Conservation (phyloP, 371 early-diverging fungal species). For the Mortierella sp. region DNA sequence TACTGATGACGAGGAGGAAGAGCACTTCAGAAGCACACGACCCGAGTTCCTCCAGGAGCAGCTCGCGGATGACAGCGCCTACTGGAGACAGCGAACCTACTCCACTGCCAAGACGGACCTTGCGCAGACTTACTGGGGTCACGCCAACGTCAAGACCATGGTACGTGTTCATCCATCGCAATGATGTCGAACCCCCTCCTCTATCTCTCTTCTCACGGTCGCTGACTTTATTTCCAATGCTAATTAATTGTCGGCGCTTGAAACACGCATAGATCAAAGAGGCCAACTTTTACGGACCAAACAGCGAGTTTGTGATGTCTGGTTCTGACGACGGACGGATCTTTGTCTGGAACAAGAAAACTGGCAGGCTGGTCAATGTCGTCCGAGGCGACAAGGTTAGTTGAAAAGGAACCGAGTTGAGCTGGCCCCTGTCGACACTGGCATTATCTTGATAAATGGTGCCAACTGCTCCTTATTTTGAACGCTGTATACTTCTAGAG, state of each 20-base stretch:
- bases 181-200: background rate
- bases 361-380: conserved; percentile 73
- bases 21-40: background rate
- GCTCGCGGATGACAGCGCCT: conserved; percentile 19
- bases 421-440: background rate
- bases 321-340: conserved; percentile 86
- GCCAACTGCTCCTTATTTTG: background rate
- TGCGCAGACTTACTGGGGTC: conserved; percentile 42
- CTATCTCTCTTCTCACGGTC: background rate
- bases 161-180: conserved; percentile 35
- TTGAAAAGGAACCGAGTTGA: conserved; percentile 25
- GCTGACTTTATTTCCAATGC: background rate
- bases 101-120: conserved; percentile 37
- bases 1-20: background rate
- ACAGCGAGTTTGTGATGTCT: conserved; percentile 79
- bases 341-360: conserved; percentile 82
- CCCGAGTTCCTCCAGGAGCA: background rate
- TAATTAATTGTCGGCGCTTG: background rate
- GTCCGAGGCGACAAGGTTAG: conserved; percentile 70
- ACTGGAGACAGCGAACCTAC: conserved; percentile 36
- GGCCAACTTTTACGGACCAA: conserved; percentile 79
- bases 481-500: background rate
- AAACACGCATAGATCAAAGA: conserved; percentile 71
- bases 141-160: conserved; percentile 46
- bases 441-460: background rate